Base-by-base conservation (phyloP, 495 filamentous ascomycete genomes). In the Lasiosphaeria miniovina region DNA sequence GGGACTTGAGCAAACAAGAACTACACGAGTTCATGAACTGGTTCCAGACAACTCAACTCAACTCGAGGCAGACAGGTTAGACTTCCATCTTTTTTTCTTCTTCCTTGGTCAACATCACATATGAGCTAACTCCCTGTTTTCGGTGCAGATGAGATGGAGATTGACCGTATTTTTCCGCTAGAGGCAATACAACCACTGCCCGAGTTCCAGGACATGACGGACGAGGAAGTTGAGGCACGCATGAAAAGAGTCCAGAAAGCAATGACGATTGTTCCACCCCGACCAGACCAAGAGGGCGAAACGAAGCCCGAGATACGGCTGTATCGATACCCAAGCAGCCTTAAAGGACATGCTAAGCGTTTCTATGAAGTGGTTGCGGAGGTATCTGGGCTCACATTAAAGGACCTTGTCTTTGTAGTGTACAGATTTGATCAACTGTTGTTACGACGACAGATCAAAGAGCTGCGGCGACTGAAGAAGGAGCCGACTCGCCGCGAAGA, bases 21-120 rank as follows among this genome's bases (percentile, higher is more conserved):
- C 69, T 97, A 54, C 88, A 94, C 61, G 82, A 88, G 52, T 96
- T 96, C 60, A 78, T 98, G 79, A 85, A 93, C 70, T 97, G 90
- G 89, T 96, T 90, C 66, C 87, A 93, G 68, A 81, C 82, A 63
- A 90, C 77, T 35, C 95, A 87, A 83, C 67, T 88, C 55, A 73
- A 81, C 15, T 65, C 66, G 11, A 70, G 75, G 17, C 67, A 70
- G 6, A 75, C 73, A 62, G 74, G 80, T 82, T 68, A 55, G 66
- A 58, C 33, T 11, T n/a, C 7, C 7, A 6, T 15, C 15, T 24
- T 24, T 24, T 24, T 24, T 24, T 24, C 24, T 24, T 24, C 24
- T 24, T 24, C 24, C 24, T 24, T 24, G 24, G 24, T 2, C 24
- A 24, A 24, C 24, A 24, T 24, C 24, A 24, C 24, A 24, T 2